Evolutionary conservation across 352 stramenopile genomes (phyloP), one percentile per base, ranked within the genome.

Genomic region (Globisporangium radiosum): DNA sequence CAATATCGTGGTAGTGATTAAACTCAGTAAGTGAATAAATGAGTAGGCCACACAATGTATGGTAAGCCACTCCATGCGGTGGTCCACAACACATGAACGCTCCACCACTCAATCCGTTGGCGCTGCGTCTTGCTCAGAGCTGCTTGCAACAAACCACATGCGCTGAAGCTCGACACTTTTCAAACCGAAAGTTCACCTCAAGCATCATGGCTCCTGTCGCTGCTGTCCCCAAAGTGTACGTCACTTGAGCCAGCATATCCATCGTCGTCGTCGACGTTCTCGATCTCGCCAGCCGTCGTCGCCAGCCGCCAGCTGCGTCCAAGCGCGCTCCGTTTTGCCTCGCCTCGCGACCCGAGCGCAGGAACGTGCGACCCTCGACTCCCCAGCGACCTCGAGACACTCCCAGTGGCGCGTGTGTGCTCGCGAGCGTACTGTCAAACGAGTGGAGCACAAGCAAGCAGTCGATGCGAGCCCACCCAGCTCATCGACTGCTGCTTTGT

Each of bases 171-270:
- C 6, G 5, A 71, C 80, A 90, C 80, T 90, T 90, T 92, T 92
- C 83, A 92, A 92, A 92, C 83, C 76, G 80, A 79, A 90, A 88
- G 78, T 90, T 88, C 66, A 63, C 50, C 73, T 66, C 79, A 72
- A 71, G 65, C 75, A 78, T 64, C 73, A 92, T 92, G 83, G 78
- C 83, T 76, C 76, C 80, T 67, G 69, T 73, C 62, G 69, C 66
- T 62, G 67, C 72, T 76, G 69, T 76, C 63, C 77, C 79, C 42
- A 91, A 92, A 87, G 78, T 92, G 82, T 92, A 92, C 76, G 81
- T 88, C 63, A 87, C 73, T 77, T 87, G 61, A 48, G 53, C 43
- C 50, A 61, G 56, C 45, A 52, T 8, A 25, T 53, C 25, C 54
- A 36, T 13, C 39, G 25, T 25, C 19, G 19, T 25, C 19, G 19